phyloP scores from a whole-genome alignment of 345 rosid species.

The Linum tenue region DNA sequence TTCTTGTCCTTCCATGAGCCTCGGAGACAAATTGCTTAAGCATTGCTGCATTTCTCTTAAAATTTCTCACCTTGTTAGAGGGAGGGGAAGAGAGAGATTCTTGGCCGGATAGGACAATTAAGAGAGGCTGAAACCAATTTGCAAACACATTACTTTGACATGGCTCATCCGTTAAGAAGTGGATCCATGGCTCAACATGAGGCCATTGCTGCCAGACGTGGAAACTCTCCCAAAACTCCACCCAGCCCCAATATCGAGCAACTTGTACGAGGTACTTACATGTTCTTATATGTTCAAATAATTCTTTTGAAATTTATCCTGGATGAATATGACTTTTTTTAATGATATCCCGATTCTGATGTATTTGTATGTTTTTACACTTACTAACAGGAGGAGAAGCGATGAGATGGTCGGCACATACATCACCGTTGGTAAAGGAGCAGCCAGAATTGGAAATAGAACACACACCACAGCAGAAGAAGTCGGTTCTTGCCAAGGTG shows the following conservation, averaged over 20 bases:
- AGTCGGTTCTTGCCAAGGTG: conserved; percentile 60
- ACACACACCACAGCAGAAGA: conserved; percentile 30
- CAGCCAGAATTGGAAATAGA: conserved; percentile 39
- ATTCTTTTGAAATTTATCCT: no score
- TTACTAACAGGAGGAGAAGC: conserved; percentile 26
- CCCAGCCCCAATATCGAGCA: conserved; percentile 34
- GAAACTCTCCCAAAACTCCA: conserved; percentile 25
- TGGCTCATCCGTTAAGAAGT: conserved; percentile 14
- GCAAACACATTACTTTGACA: neutral
- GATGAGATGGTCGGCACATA: conserved; percentile 28
- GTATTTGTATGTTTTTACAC: no score
- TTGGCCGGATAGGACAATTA: conserved; percentile 7
- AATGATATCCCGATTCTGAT: no score
- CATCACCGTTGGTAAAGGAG: conserved; percentile 15
- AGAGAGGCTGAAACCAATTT: neutral
- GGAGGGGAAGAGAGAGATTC: conserved; percentile 10
- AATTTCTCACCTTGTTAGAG: conserved; percentile 16
- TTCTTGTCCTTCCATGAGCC: conserved; percentile 21
- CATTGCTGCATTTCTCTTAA: conserved; percentile 14
- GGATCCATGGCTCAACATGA: conserved; percentile 28
- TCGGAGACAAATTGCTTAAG: conserved; percentile 22
- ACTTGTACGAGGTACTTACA: conserved; percentile 37
- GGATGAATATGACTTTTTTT: no score
- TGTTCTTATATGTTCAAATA: no score
- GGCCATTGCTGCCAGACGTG: conserved; percentile 19